phyloP scores from a whole-genome alignment of 495 filamentous ascomycete genomes.

The Gamarada debralockiae region DNA sequence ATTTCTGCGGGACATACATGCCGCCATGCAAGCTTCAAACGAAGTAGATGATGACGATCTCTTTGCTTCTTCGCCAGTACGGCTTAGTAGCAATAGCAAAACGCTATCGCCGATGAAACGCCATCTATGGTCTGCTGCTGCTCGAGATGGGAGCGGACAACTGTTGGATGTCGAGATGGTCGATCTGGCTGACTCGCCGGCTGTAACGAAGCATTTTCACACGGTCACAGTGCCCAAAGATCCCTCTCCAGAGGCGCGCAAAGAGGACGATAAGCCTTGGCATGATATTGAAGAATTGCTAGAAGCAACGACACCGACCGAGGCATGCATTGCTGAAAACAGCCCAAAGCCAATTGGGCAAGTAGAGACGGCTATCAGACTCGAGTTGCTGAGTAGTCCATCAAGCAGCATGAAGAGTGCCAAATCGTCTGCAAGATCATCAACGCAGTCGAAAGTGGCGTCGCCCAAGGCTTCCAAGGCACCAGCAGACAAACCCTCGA shows the following conservation, averaged over 20 bases:
- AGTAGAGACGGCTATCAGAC: slow-evolving; percentile 5
- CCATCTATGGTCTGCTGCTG: slow-evolving; percentile 64
- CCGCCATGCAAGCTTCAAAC: slow-evolving; percentile 63
- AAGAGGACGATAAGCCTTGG: slow-evolving; percentile 16
- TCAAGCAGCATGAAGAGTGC: background rate
- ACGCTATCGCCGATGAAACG: slow-evolving; percentile 9
- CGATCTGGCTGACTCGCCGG: slow-evolving; percentile 49
- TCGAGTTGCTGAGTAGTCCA: background rate
- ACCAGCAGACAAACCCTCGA: background rate
- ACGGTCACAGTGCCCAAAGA: background rate
- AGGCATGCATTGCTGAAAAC: background rate
- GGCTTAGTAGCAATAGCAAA: background rate
- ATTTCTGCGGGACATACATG: slow-evolving; percentile 62
- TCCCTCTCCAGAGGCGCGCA: background rate
- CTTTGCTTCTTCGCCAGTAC: background rate
- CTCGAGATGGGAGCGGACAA: slow-evolving; percentile 58
- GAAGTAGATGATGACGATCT: slow-evolving; percentile 29
- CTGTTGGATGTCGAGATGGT: slow-evolving; percentile 55
- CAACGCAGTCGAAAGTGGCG: background rate
- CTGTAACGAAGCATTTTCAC: background rate
- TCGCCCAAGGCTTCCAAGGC: background rate
- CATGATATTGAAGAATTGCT: slow-evolving; percentile 35
- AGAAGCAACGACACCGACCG: background rate
- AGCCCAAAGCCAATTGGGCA: background rate
- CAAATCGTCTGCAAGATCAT: background rate